A percentile compares a stretch with the other conserved stretches of the same genome.
Evolutionary conservation across 192 early-diverging fungal genomes (phyloP).

Genomic region (Coemansia sp.): DNA sequence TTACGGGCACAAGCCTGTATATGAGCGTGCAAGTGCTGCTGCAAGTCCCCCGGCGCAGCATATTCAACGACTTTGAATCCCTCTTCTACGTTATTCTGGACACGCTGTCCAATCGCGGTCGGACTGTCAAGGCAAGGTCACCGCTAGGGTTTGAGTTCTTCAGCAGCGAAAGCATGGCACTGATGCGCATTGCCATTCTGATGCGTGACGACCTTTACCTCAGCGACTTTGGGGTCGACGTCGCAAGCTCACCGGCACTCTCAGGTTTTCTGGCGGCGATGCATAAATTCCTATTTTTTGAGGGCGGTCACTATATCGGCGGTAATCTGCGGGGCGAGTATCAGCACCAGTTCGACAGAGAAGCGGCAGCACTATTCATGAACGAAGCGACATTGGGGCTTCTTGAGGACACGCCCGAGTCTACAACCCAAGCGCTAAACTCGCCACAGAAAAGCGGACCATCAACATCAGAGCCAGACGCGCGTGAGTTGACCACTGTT

Average conservation of each 20-base stretch:
- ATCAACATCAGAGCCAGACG: too few species aligned
- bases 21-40: constrained; percentile 8
- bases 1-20: background rate
- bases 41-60: background rate
- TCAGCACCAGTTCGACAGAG: background rate
- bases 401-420: background rate
- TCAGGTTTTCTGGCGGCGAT: background rate
- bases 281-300: background rate
- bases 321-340: background rate
- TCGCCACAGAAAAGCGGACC: background rate
- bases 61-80: constrained; percentile 10
- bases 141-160: background rate
- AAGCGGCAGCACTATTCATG: background rate
- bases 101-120: background rate
- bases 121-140: background rate
- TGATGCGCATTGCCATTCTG: background rate
- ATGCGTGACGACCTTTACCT: background rate
- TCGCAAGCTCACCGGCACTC: too few species aligned
- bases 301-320: background rate
- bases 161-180: background rate
- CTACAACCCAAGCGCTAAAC: background rate
- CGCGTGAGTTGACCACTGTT: background rate
- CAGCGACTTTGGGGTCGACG: background rate
- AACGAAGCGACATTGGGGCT: background rate
- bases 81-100: background rate